Conservation (phyloP, 2,329 filamentous ascomycete species). For the Coniochaeta ligniaria region DNA sequence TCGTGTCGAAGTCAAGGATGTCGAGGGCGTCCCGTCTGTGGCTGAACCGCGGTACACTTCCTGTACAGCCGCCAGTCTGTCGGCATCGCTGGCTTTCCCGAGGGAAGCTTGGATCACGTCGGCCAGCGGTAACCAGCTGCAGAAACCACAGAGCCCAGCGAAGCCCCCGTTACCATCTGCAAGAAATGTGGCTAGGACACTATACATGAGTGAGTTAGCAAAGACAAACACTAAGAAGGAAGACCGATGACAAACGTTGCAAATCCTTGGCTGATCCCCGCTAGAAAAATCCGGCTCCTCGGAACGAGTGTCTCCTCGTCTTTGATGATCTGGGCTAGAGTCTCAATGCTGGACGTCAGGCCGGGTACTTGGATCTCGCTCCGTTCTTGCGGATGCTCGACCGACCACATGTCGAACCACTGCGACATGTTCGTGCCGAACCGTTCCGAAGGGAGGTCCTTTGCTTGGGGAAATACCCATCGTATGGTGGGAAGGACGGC, state of each 20-base stretch:
- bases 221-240: neutral
- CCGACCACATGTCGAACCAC: slow-evolving; percentile 21
- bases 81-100: neutral
- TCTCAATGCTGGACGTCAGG: slow-evolving; percentile 13
- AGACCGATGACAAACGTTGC: slow-evolving; percentile 9
- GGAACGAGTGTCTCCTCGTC: slow-evolving; percentile 15
- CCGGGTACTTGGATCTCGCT: slow-evolving; percentile 14
- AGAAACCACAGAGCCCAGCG: slow-evolving; percentile 20
- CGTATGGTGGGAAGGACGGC: slow-evolving; percentile 5
- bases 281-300: slow-evolving; percentile 18
- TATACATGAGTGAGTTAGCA: slow-evolving; percentile 1
- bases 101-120: neutral
- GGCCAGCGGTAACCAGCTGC: slow-evolving; percentile 18
- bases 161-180: slow-evolving; percentile 7
- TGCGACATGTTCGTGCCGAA: slow-evolving; percentile 11
- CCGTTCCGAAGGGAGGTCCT: slow-evolving; percentile 3
- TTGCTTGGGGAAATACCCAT: slow-evolving; percentile 9
- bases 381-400: slow-evolving; percentile 7
- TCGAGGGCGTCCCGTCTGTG: neutral
- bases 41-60: neutral
- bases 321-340: slow-evolving; percentile 10
- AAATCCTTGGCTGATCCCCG: slow-evolving; percentile 24
- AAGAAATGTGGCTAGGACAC: slow-evolving; percentile 10
- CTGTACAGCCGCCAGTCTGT: neutral
- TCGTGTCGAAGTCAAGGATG: slow-evolving; percentile 6